Percentiles rank a stretch among this genome's conserved stretches.
These are phyloP conservation scores for Bryum argenteum DNA, from an alignment of 225 moss, liverwort and hornwort species.

Conservation along the genomic window DNA sequence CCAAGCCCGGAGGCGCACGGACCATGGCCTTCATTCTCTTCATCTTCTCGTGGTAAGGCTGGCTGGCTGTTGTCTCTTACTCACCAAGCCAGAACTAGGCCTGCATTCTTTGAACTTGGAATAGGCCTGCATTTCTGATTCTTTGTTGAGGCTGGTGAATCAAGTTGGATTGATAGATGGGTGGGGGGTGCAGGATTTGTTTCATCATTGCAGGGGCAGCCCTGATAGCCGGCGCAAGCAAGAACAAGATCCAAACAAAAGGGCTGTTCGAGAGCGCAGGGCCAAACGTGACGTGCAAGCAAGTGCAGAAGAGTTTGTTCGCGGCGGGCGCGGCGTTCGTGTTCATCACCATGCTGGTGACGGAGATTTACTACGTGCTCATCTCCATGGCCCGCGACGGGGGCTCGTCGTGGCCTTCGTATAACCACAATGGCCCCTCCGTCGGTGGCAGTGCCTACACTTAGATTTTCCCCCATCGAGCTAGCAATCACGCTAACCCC, in stretches of 20 bases:
- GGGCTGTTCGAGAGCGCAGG: slow-evolving; percentile 20
- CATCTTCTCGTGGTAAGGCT: slow-evolving; percentile 50
- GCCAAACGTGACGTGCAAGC: slow-evolving; percentile 43
- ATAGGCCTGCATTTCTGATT: too few relatives aligned
- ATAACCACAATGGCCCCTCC: slow-evolving; percentile 33
- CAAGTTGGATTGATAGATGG: too few relatives aligned
- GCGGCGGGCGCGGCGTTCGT: slow-evolving; percentile 57
- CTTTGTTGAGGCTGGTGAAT: too few relatives aligned
- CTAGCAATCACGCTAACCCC: background rate
- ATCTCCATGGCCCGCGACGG: slow-evolving; percentile 48
- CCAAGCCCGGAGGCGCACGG: slow-evolving; percentile 52
- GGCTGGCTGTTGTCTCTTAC: too few relatives aligned
- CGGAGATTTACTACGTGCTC: slow-evolving; percentile 47
- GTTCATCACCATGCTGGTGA: slow-evolving; percentile 55
- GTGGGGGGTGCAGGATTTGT: slow-evolving; percentile 36
- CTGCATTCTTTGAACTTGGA: too few relatives aligned
- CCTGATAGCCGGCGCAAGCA: slow-evolving; percentile 51
- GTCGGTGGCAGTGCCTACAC: slow-evolving; percentile 41
- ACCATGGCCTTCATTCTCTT: slow-evolving; percentile 45
- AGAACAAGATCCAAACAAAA: slow-evolving; percentile 61
- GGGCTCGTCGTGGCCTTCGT: slow-evolving; percentile 36
- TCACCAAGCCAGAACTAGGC: too few relatives aligned
- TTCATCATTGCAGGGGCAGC: slow-evolving; percentile 54
- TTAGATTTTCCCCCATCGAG: background rate
- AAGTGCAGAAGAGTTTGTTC: slow-evolving; percentile 64